Base-by-base conservation (phyloP, 2,329 filamentous ascomycete species). In the Aspergillus sp. region DNA sequence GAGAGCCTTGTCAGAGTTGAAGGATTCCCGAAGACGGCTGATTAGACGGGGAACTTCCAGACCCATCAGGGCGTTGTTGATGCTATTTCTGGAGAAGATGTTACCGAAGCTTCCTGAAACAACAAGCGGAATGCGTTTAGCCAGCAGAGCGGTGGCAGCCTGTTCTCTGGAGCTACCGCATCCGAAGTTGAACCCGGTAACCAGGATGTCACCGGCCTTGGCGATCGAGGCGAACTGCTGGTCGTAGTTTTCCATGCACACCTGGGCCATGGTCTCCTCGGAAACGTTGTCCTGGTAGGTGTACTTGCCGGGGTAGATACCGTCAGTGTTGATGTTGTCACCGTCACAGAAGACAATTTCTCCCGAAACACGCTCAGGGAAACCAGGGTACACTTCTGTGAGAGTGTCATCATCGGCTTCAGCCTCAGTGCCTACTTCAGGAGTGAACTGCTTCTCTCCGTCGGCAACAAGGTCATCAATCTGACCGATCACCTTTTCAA, bases 171-270 rank as follows among this genome's bases (percentile, higher is more conserved):
- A 89, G 48, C 76, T 82, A 15, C 90, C 90, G 56, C 84, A 89
- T 43, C 91, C 91, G 62, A 96, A 95, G 74, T 94, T 95, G 74
- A 84, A 93, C 27, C 90, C 90, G 0, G 84, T 72, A 0, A 96
- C 90, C 1, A 96, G 79, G 47, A 96, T 88, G 60, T 97, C 90
- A 43, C 82, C 83, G 0, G 80, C 63, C 54, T 79, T 78, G 41
- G 86, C 84, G 32, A 84, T 74, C 1, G 70, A 66, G 7, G 76
- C 67, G 64, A 96, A 96, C 0, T 74, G 65, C 0, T 78, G 71
- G 64, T 97, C 91, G 71, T 95, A 97, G 76, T 97, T 97, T 65
- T 86, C 80, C 90, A 97, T 96, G 68, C 86, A 90, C 0, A 90
- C 90, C 55, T 86, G 75, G 0, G 89, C 88, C 91, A 97, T 96